Conservation (phyloP, 768 basidiomycete species). For the Leucosporidium scottii region DNA sequence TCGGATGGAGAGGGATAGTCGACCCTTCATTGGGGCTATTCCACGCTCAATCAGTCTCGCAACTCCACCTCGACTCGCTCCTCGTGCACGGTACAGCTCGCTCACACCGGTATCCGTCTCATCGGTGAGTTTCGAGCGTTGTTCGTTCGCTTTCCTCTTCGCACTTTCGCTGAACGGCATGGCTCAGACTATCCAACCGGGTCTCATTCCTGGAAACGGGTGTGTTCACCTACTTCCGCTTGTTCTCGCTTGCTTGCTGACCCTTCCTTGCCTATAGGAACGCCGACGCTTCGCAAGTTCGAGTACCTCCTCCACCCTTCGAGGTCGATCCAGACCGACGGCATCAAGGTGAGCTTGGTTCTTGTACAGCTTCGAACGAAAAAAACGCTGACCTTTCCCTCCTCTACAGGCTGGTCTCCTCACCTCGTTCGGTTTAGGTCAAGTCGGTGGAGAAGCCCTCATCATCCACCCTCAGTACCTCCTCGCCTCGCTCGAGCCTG, state of each 20-base stretch:
- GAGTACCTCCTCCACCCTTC: slow-evolving; percentile 95
- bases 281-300: slow-evolving; percentile 84
- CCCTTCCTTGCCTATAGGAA: slow-evolving; percentile 53
- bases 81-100: too few species aligned
- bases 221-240: slow-evolving; percentile 78
- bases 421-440: slow-evolving; percentile 96
- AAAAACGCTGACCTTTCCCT: background rate
- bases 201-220: slow-evolving; percentile 90
- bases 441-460: slow-evolving; percentile 88
- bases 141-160: background rate
- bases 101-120: slow-evolving; percentile 83
- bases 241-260: slow-evolving; percentile 76
- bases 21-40: too few species aligned
- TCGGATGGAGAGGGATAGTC: too few species aligned
- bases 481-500: slow-evolving; percentile 71
- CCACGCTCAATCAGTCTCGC: too few species aligned
- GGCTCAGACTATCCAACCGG: slow-evolving; percentile 72
- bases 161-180: slow-evolving; percentile 60
- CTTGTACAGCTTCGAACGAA: too few species aligned
- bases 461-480: slow-evolving; percentile 86
- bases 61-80: too few species aligned
- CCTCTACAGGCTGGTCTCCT: slow-evolving; percentile 40
- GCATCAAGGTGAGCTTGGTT: slow-evolving; percentile 33
- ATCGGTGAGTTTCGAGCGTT: slow-evolving; percentile 59
- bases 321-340: slow-evolving; percentile 84